Percentiles rank a stretch among this genome's conserved stretches.
Conservation (phyloP, 2,329 filamentous ascomycete species). For the Hymenoscyphus scutula region DNA sequence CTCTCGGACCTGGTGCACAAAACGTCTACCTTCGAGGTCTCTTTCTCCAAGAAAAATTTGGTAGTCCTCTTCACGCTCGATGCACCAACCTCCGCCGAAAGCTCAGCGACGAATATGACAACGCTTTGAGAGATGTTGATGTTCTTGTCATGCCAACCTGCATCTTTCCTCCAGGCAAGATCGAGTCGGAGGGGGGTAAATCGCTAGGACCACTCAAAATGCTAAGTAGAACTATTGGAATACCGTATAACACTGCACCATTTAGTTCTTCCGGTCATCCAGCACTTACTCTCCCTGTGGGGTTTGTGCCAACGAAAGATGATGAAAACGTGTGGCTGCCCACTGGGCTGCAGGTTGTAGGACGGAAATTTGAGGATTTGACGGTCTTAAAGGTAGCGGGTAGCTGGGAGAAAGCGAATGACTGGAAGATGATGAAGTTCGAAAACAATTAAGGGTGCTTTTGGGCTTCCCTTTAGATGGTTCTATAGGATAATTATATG, state of each 20-base stretch:
- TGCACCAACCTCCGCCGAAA: conserved; percentile 47
- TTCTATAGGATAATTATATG: too few relatives aligned
- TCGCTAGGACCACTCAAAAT: conserved; percentile 22
- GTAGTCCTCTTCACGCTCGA: conserved; percentile 44
- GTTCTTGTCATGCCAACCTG: conserved; percentile 50
- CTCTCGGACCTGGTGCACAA: conserved; percentile 51
- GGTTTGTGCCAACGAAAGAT: conserved; percentile 44
- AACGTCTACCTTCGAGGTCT: conserved; percentile 53
- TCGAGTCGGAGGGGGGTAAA: conserved; percentile 34
- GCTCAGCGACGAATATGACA: conserved; percentile 47
- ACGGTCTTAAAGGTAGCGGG: conserved; percentile 44
- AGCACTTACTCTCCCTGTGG: conserved; percentile 51
- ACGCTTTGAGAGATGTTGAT: conserved; percentile 42
- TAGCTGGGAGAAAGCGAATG: conserved; percentile 45
- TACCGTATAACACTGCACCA: conserved; percentile 54
- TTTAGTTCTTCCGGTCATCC: conserved; percentile 59
- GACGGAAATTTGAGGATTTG: conserved; percentile 50
- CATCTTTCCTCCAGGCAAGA: conserved; percentile 40
- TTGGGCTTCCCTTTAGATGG: too few relatives aligned
- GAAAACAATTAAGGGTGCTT: too few relatives aligned
- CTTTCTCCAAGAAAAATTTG: conserved; percentile 45
- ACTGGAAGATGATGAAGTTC: conserved; percentile 41
- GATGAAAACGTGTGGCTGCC: conserved; percentile 43
- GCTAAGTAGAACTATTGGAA: conserved; percentile 44
- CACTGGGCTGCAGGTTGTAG: conserved; percentile 55